These are phyloP conservation scores for Hyaloscypha hepaticicola DNA, from an alignment of 495 filamentous ascomycete genomes.

Conservation along the genomic window DNA sequence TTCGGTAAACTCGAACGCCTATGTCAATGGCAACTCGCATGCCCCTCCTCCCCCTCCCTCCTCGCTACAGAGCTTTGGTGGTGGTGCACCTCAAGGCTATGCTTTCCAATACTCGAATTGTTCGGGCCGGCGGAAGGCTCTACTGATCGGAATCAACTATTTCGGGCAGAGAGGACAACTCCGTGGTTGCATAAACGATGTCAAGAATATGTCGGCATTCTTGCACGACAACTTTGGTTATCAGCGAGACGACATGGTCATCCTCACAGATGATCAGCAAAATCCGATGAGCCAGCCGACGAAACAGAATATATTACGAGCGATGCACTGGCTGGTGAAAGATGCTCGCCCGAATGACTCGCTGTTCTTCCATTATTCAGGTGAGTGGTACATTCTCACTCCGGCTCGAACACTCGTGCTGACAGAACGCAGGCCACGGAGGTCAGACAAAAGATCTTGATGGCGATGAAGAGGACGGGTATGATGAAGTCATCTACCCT, in stretches of 20 bases:
- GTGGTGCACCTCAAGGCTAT: conserved; percentile 75
- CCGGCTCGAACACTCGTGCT: conserved; percentile 13
- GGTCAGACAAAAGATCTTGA: conserved; percentile 96
- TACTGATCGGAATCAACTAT: conserved; percentile 98
- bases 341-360: conserved; percentile 93
- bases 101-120: conserved; percentile 91
- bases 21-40: conserved; percentile 49
- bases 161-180: conserved; percentile 91
- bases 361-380: conserved; percentile 98
- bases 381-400: conserved; percentile 46
- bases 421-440: conserved; percentile 68
- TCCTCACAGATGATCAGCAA: conserved; percentile 95
- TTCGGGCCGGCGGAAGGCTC: conserved; percentile 85
- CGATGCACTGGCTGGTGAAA: conserved; percentile 99
- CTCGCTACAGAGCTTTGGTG: conserved; percentile 65
- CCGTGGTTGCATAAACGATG: conserved; percentile 95
- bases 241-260: conserved; percentile 96
- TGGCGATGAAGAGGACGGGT: conserved; percentile 91
- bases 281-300: conserved; percentile 97
- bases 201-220: conserved; percentile 94
- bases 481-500: conserved; percentile 97
- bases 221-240: conserved; percentile 90
- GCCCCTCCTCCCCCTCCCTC: conserved; percentile 61
- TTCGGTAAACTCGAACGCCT: conserved; percentile 49
- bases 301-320: conserved; percentile 91